A percentile compares a stretch with the other conserved stretches of the same genome.
phyloP scores from a whole-genome alignment of 495 filamentous ascomycete species.

The Penicillium egyptiacum region DNA sequence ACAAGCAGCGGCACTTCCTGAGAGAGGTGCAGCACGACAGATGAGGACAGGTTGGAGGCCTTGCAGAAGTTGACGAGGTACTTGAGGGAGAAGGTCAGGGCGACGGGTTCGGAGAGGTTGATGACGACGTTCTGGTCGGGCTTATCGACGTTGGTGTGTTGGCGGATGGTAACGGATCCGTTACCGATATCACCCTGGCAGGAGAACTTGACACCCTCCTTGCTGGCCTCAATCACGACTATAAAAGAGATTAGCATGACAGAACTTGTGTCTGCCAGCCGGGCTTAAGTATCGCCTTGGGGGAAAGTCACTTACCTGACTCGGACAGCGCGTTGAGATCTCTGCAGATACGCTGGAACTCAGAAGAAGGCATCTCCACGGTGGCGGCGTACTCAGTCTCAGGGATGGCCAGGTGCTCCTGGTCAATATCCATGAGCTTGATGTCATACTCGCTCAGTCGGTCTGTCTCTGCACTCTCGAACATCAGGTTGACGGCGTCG shows the following conservation, averaged over 20 bases:
- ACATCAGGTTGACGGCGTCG: slow-evolving; percentile 91
- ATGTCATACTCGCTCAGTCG: slow-evolving; percentile 97
- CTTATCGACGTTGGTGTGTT: slow-evolving; percentile 89
- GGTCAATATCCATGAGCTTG: slow-evolving; percentile 99
- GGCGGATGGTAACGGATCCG: slow-evolving; percentile 86
- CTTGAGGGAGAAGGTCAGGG: slow-evolving; percentile 97
- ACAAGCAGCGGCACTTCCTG: slow-evolving; percentile 96
- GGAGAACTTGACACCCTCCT: slow-evolving; percentile 97
- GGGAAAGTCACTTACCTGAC: slow-evolving; percentile 63
- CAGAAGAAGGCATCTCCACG: slow-evolving; percentile 79
- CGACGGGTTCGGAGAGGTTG: slow-evolving; percentile 85
- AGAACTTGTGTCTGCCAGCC: background rate
- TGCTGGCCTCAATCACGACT: slow-evolving; percentile 95
- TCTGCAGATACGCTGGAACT: slow-evolving; percentile 93
- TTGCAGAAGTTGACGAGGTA: slow-evolving; percentile 99
- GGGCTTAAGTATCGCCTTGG: background rate
- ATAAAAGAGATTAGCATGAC: slow-evolving; percentile 10
- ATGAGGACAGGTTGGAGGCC: slow-evolving; percentile 76
- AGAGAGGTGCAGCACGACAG: slow-evolving; percentile 88
- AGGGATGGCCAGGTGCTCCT: slow-evolving; percentile 97
- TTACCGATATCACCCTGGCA: slow-evolving; percentile 94
- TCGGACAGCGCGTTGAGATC: slow-evolving; percentile 91
- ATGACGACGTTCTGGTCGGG: slow-evolving; percentile 83
- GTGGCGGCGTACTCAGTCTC: slow-evolving; percentile 97
- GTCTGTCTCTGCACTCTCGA: slow-evolving; percentile 89